phyloP scores from a whole-genome alignment of 2,329 filamentous ascomycete genomes.

The Calonectria honghensis region DNA sequence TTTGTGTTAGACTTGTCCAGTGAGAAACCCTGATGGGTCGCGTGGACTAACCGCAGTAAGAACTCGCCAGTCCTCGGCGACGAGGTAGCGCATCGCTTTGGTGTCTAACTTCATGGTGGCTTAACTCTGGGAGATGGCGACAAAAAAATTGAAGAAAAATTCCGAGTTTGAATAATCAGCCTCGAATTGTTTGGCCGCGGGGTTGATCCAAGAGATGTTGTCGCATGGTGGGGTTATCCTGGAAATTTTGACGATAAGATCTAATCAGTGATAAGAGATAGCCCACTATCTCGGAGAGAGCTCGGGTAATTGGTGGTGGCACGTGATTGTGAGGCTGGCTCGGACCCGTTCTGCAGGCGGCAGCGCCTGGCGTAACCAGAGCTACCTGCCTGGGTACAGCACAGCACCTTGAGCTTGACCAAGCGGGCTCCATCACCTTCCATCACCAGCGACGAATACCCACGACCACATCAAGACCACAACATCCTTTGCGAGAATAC shows the following conservation, averaged over 20 bases:
- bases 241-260: slow-evolving; percentile 57
- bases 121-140: not conserved
- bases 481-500: slow-evolving; percentile 39
- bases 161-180: slow-evolving; percentile 28
- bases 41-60: slow-evolving; percentile 84
- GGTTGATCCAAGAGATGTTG: slow-evolving; percentile 45
- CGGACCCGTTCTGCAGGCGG: slow-evolving; percentile 61
- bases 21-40: slow-evolving; percentile 57
- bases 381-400: slow-evolving; percentile 58
- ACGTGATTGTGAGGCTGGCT: slow-evolving; percentile 59
- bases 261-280: slow-evolving; percentile 57
- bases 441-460: slow-evolving; percentile 57
- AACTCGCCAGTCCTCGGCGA: slow-evolving; percentile 94
- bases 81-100: slow-evolving; percentile 93
- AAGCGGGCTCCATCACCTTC: slow-evolving; percentile 62
- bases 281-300: slow-evolving; percentile 43
- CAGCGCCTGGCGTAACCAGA: slow-evolving; percentile 68
- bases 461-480: slow-evolving; percentile 49
- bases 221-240: slow-evolving; percentile 55
- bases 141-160: slow-evolving; percentile 16
- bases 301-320: slow-evolving; percentile 37
- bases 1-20: slow-evolving; percentile 53
- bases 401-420: slow-evolving; percentile 60
- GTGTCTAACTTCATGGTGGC: slow-evolving; percentile 93
- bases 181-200: slow-evolving; percentile 45